Base-by-base conservation (phyloP, 163 green algal species). In the Scenedesmus sp. region DNA sequence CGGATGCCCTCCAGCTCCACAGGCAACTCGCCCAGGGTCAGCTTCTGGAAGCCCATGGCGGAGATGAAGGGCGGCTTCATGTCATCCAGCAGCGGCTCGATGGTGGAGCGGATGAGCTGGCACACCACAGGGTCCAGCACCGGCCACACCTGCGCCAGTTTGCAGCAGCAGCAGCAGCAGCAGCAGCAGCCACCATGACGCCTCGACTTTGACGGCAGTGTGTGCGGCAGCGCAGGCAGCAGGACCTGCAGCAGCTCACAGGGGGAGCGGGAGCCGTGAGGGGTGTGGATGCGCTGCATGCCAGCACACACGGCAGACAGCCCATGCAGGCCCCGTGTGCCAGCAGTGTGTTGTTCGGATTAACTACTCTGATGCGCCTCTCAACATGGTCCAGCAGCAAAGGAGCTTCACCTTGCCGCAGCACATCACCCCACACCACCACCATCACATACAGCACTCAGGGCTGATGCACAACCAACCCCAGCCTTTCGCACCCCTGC, bases 11-110 rank as follows among this genome's bases (percentile, higher is more conserved):
- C 89, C 35, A 92, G 82, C 37, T 59, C 35, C 26, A 89, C 30
- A 7, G 89, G 89, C 70, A 89, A 35, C 42, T 89, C 89, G 4
- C 89, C 89, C 37, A 92, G 89, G 0, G 89, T 92, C 0, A 92
- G 68, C 82, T 70, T 37, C 70, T 92, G 82, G 72, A 92, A 92
- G 24, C 89, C 89, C 70, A 92, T 79, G 3, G 46, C 40, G 7
- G 82, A 35, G 4, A 92, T 89, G 51, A 92, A 89, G 9, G 89
- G 89, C 7, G 89, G 89, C 72, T 89, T 89, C 72, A 85, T 89
- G 37, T 86, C 82, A 59, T 92, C 89, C 26, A 92, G 89, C 89
- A 92, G 53, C 9, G 89, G 89, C 49, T 92, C 88, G 20, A 92
- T 59, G 51, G 40, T 88, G 53, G 5, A 42, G 30, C 80, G 59